These are phyloP conservation scores for Lactarius hatsudake DNA, from an alignment of 768 basidiomycete genomes.

Conservation along the genomic window DNA sequence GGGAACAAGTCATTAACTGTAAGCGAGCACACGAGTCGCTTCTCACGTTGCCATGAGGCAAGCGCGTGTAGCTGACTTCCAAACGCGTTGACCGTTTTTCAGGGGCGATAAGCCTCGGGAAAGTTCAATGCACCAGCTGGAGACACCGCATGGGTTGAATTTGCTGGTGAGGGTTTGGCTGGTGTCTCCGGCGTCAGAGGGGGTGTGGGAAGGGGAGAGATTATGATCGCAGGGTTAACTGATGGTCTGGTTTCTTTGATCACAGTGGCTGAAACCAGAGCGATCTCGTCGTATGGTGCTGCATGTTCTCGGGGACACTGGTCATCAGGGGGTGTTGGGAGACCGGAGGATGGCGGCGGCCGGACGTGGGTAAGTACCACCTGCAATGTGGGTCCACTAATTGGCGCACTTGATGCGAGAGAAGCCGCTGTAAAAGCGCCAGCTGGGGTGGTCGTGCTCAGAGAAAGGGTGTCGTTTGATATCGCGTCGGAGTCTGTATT, in stretches of 20 bases:
- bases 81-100: background rate
- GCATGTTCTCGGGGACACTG: background rate
- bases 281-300: background rate
- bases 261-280: background rate
- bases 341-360: background rate
- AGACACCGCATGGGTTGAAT: background rate
- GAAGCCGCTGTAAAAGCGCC: background rate
- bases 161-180: background rate
- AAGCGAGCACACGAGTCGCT: background rate
- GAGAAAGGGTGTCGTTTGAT: background rate
- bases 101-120: background rate
- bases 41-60: background rate
- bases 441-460: background rate
- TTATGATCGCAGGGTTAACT: background rate
- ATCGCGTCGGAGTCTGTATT: background rate
- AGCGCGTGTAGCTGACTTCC: background rate
- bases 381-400: background rate
- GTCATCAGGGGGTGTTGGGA: background rate
- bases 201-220: background rate
- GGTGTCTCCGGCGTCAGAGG: constrained; percentile 1
- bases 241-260: background rate
- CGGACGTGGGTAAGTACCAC: background rate
- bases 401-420: background rate
- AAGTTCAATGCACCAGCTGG: background rate
- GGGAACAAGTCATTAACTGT: background rate